These are phyloP conservation scores for Diutina rugosa DNA, from an alignment of 1,139 yeast genomes.

Conservation along the genomic window DNA sequence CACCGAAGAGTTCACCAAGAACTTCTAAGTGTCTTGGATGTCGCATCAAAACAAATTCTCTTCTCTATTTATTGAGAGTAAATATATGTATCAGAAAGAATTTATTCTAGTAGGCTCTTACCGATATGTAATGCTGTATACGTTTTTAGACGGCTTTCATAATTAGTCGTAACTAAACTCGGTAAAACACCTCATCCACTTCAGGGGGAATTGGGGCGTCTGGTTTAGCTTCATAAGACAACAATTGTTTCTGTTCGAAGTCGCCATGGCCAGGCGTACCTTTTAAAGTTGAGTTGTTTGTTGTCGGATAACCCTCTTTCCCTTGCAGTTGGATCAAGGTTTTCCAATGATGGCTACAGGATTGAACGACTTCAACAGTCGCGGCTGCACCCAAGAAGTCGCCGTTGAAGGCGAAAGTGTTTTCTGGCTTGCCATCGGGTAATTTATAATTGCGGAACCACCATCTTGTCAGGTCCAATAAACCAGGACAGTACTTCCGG, in stretches of 20 bases:
- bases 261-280: not conserved
- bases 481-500: constrained; percentile 63
- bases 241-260: not conserved
- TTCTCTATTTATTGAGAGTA: not conserved
- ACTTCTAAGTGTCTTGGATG: not conserved
- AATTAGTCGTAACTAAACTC: not conserved
- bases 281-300: not conserved
- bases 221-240: not conserved
- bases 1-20: constrained; percentile 67
- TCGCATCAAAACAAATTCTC: not conserved
- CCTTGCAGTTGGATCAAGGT: constrained; percentile 25
- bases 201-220: not conserved
- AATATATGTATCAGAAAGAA: not conserved
- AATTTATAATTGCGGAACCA: constrained; percentile 89
- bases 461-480: constrained; percentile 69
- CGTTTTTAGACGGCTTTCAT: not conserved
- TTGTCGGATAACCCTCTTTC: constrained; percentile 20
- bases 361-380: constrained; percentile 59
- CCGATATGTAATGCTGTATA: too few relatives aligned
- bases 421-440: constrained; percentile 85
- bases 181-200: not conserved
- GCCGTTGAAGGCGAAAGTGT: constrained; percentile 77
- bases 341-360: constrained; percentile 66
- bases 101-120: too few relatives aligned
- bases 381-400: constrained; percentile 63